Conservation (phyloP, 2,329 filamentous ascomycete genomes). For the Trichoderma hamatum region DNA sequence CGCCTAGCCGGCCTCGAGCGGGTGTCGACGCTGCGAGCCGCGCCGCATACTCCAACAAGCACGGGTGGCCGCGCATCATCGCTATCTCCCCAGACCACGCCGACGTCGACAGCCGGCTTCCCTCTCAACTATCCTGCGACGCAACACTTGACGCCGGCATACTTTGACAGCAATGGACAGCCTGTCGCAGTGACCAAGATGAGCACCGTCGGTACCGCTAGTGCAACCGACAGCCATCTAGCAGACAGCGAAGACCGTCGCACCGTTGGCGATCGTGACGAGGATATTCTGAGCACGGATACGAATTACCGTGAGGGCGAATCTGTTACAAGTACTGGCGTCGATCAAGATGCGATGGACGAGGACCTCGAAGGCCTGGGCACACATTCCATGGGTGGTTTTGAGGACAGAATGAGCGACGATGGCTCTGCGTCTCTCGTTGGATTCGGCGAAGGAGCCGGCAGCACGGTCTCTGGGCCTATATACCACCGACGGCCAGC, state of each 20-base stretch:
- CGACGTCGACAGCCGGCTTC: constrained; percentile 52
- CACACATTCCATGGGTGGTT: constrained; percentile 53
- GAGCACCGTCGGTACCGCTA: constrained; percentile 89
- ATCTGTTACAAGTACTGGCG: constrained; percentile 59
- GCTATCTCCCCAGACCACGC: constrained; percentile 54
- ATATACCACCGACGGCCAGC: constrained; percentile 62
- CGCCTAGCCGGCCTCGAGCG: constrained; percentile 90
- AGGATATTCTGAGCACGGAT: constrained; percentile 73
- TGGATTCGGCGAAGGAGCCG: constrained; percentile 89
- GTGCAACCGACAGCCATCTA: constrained; percentile 75
- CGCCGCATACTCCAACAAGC: constrained; percentile 39
- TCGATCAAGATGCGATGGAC: constrained; percentile 54
- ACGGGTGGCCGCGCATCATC: constrained; percentile 40
- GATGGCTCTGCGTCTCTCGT: constrained; percentile 83
- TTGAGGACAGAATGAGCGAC: constrained; percentile 78
- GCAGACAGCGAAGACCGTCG: constrained; percentile 58
- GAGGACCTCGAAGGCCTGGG: constrained; percentile 53
- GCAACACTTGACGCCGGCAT: constrained; percentile 62
- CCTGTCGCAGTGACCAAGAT: constrained; percentile 71
- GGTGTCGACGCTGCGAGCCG: constrained; percentile 73
- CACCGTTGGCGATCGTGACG: constrained; percentile 61
- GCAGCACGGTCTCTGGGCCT: constrained; percentile 79
- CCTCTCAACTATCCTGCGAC: constrained; percentile 44
- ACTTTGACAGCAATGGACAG: constrained; percentile 78
- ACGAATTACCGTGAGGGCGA: constrained; percentile 61